Evolutionary conservation across 2,329 filamentous ascomycete species (phyloP).

Genomic region (Fusarium nelsonii): DNA sequence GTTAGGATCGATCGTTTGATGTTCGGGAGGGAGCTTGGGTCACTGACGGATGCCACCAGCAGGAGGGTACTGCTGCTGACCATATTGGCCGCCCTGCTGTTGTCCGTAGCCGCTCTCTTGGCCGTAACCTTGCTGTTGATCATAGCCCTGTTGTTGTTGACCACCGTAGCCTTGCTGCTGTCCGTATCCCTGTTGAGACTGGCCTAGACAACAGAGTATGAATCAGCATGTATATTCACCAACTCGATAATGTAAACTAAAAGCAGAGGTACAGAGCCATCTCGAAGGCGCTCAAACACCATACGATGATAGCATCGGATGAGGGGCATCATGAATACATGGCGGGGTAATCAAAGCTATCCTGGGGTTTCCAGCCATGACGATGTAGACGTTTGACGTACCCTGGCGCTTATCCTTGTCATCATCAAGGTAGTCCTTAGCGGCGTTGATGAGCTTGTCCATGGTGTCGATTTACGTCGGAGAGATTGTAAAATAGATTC

Average conservation of each 20-base stretch:
- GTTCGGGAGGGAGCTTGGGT: neutral
- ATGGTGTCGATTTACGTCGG: slow-evolving; percentile 44
- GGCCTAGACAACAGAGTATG: slow-evolving; percentile 6
- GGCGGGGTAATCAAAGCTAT: slow-evolving; percentile 41
- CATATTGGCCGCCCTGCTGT: slow-evolving; percentile 25
- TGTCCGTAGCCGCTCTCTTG: slow-evolving; percentile 24
- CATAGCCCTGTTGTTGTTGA: slow-evolving; percentile 30
- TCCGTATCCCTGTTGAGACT: slow-evolving; percentile 26
- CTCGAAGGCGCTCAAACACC: neutral
- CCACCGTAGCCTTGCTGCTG: slow-evolving; percentile 25
- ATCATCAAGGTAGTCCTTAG: slow-evolving; percentile 54
- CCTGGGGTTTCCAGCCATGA: neutral
- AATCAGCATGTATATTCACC: slow-evolving; percentile 11
- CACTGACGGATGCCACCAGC: slow-evolving; percentile 49
- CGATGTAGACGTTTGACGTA: slow-evolving; percentile 16
- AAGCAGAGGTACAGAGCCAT: neutral
- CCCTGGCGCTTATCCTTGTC: slow-evolving; percentile 48
- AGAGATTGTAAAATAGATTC: neutral
- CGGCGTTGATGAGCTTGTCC: slow-evolving; percentile 56
- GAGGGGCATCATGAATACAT: slow-evolving; percentile 39
- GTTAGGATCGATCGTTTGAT: slow-evolving; percentile 14
- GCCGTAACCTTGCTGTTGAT: slow-evolving; percentile 22
- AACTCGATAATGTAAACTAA: too few species aligned
- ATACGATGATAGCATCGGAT: neutral
- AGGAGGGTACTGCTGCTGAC: slow-evolving; percentile 40